These are phyloP conservation scores for Tricholoma bakamatsutake DNA, from an alignment of 768 basidiomycete species.

Conservation along the genomic window DNA sequence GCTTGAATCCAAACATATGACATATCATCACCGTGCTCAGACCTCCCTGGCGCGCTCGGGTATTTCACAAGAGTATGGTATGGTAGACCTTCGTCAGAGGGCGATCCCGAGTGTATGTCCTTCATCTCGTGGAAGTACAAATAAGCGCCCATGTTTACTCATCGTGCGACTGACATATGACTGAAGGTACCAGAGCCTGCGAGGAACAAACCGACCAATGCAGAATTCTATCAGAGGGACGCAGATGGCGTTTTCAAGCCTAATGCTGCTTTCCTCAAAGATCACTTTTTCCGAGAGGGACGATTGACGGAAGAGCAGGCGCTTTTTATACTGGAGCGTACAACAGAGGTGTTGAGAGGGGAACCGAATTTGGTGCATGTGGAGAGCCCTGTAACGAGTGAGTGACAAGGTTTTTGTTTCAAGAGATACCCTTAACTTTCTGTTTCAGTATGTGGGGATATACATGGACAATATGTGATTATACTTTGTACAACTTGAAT, in stretches of 20 bases:
- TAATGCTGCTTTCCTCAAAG: constrained; percentile 74
- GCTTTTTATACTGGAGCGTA: constrained; percentile 67
- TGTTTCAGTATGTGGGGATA: constrained; percentile 83
- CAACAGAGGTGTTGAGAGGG: constrained; percentile 56
- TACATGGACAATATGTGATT: constrained; percentile 92
- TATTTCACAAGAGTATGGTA: constrained; percentile 8
- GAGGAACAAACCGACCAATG: constrained; percentile 58
- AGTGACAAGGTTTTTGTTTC: constrained; percentile 22
- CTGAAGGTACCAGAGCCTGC: constrained; percentile 69
- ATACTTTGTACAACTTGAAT: background rate
- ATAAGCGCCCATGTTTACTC: constrained; percentile 6
- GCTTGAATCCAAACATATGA: constrained; percentile 5
- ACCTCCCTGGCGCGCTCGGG: constrained; percentile 10
- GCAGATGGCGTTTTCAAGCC: constrained; percentile 49
- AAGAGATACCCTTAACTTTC: constrained; percentile 2
- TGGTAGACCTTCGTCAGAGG: constrained; percentile 12
- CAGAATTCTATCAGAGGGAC: constrained; percentile 58
- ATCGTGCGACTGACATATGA: background rate
- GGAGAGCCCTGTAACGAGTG: constrained; percentile 86
- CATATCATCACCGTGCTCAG: constrained; percentile 4
- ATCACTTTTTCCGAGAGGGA: constrained; percentile 88
- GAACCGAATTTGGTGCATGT: constrained; percentile 88
- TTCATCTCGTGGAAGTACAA: too few relatives aligned
- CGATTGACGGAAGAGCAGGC: constrained; percentile 84
- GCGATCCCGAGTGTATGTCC: constrained; percentile 14